Base-by-base conservation (phyloP, 495 filamentous ascomycete genomes). In the Hyphodiscus hymeniophilus region DNA sequence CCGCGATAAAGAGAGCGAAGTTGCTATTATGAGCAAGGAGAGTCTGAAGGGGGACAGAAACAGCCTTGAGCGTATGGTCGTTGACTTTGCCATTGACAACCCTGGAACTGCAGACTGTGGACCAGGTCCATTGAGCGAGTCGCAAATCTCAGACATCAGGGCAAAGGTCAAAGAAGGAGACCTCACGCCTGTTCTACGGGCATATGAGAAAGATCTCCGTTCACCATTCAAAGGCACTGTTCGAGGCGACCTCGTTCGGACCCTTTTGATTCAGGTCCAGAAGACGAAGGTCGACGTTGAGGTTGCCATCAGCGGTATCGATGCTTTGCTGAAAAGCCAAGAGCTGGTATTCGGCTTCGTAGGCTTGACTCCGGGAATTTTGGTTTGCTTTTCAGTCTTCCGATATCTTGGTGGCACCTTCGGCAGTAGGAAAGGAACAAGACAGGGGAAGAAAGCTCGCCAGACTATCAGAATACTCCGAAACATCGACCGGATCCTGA, bases 281-380 rank as follows among this genome's bases (percentile, higher is more conserved):
- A 98, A 97, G 71, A 97, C 92, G 0, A 98, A 97, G 69, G 92
- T 98, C 22, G 92, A 98, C 56, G 84, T 97, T 7, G 92, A 98
- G 63, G 81, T 98, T 47, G 92, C 92, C 13, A 85, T 97, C 62
- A 84, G 85, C 46, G 92, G 92, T 12, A 97, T 98, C 45, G 89
- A 98, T 64, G 68, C 87, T 21, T 71, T 98, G 17, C 70, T 98
- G 11, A 95, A 91, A 68, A 94, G 88, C 55, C 92, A 98, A 59
- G 91, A 98, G 60, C 80, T 98, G 40, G 87, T 98, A 23, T 98
- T 98, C 68, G 92, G 89, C 60, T 94, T 98, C 59, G 79, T 98
- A 38, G 89, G 90, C 7, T 65, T 98, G 32, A 95, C 92, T 0
- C 92, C 92, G 10, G 89, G 92, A 2, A 72, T 95, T 12, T 65